Percentiles rank a stretch among this genome's conserved stretches.
Conservation (phyloP, 176 grass and related monocot species). For the Avena atlantica region DNA sequence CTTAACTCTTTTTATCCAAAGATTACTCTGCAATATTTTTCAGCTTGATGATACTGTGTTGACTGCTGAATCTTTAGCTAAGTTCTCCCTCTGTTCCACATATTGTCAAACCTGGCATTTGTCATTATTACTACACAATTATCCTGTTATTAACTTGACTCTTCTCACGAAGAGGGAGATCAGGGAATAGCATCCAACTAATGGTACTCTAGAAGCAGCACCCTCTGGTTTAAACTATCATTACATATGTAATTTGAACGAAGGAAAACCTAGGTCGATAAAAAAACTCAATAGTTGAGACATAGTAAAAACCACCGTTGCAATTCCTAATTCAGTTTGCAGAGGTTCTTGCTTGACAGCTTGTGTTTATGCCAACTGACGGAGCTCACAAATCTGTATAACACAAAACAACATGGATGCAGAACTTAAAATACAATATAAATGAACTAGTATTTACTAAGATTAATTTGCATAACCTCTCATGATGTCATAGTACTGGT, state of each 20-base stretch:
- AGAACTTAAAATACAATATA: not conserved
- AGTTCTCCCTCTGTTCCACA: no score
- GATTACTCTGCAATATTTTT: not conserved
- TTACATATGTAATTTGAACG: not conserved
- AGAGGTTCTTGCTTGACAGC: constrained; percentile 11
- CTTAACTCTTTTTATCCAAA: not conserved
- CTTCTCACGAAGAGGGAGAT: not conserved
- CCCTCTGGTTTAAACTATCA: not conserved
- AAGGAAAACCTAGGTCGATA: not conserved
- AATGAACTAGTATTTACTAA: not conserved
- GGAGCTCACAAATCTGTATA: not conserved
- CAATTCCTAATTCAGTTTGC: not conserved
- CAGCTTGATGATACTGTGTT: not conserved
- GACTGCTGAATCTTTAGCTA: not conserved
- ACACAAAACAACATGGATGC: not conserved
- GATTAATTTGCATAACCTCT: constrained; percentile 13
- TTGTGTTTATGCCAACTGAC: not conserved
- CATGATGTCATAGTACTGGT: not conserved
- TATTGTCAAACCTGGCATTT: not conserved
- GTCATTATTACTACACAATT: not conserved
- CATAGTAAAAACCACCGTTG: not conserved
- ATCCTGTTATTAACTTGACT: not conserved
- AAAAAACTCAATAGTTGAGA: not conserved
- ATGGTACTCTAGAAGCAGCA: not conserved
- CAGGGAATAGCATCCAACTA: not conserved